These are phyloP conservation scores for Vaccinium darrowii DNA, from an alignment of 148 eudicot species.

Conservation along the genomic window DNA sequence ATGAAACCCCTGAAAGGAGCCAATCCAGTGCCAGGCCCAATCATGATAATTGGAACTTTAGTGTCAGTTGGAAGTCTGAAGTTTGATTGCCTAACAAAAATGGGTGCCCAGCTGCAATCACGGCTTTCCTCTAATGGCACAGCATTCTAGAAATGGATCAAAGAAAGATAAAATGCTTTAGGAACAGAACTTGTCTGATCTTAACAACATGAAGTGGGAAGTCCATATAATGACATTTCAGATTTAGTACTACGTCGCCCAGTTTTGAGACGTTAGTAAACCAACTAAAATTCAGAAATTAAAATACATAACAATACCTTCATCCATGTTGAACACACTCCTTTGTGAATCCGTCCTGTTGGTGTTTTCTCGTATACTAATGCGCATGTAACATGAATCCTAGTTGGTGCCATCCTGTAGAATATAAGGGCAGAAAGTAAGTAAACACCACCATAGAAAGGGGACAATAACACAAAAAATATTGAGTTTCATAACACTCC, in stretches of 20 bases:
- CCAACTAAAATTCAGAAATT: not conserved
- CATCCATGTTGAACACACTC: slow-evolving; percentile 99
- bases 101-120: slow-evolving; percentile 80
- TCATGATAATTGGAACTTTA: slow-evolving; percentile 81
- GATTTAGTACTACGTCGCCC: not conserved
- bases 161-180: not conserved
- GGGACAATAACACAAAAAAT: not conserved
- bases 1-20: slow-evolving; percentile 99
- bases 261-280: not conserved
- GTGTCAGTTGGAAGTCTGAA: slow-evolving; percentile 84
- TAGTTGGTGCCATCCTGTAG: slow-evolving; percentile 74
- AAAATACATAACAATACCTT: slow-evolving; percentile 50
- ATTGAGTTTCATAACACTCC: not conserved
- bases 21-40: slow-evolving; percentile 98
- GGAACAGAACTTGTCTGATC: not conserved
- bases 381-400: slow-evolving; percentile 94
- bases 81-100: slow-evolving; percentile 88
- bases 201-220: not conserved
- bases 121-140: slow-evolving; percentile 54
- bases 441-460: not conserved
- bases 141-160: slow-evolving; percentile 63
- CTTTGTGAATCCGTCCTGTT: slow-evolving; percentile 86
- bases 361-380: slow-evolving; percentile 82
- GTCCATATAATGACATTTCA: not conserved
- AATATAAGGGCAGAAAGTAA: slow-evolving; percentile 9